These are phyloP conservation scores for Irpex sp. DNA, from an alignment of 1,284 basidiomycete genomes.

Conservation along the genomic window DNA sequence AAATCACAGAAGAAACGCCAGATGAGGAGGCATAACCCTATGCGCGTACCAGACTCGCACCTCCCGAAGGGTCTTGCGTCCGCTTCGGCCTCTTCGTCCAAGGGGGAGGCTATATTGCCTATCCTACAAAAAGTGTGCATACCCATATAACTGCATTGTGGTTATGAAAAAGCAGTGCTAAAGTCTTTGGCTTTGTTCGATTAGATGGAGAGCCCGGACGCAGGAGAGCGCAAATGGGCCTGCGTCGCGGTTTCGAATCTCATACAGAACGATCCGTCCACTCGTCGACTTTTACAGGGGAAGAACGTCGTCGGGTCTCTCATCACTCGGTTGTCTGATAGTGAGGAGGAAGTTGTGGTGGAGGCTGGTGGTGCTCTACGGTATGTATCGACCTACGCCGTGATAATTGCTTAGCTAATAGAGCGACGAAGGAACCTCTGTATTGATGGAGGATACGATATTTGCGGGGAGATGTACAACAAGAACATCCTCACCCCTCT, in stretches of 20 bases:
- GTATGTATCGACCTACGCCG: conserved; percentile 35
- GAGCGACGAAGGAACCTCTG: conserved; percentile 72
- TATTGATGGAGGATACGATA: conserved; percentile 90
- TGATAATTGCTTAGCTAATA: neutral
- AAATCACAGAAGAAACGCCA: conserved; percentile 83
- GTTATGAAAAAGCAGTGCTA: neutral
- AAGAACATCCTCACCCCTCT: conserved; percentile 84
- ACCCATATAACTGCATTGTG: neutral
- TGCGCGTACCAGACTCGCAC: conserved; percentile 89
- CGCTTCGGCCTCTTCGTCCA: conserved; percentile 67
- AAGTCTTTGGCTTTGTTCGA: neutral
- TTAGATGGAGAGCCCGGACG: conserved; percentile 74
- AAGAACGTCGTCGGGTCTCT: conserved; percentile 87
- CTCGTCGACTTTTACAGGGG: conserved; percentile 82
- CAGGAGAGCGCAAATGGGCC: conserved; percentile 84
- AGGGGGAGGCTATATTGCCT: conserved; percentile 76
- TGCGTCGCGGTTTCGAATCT: conserved; percentile 89
- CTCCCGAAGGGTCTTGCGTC: conserved; percentile 74
- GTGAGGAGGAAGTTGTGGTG: conserved; percentile 81
- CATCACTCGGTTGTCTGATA: conserved; percentile 81
- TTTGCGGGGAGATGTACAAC: conserved; percentile 96
- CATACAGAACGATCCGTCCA: conserved; percentile 86
- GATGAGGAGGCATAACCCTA: conserved; percentile 84
- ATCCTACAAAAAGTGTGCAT: conserved; percentile 79
- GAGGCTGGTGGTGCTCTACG: conserved; percentile 84